Conservation (phyloP, 495 filamentous ascomycete genomes). For the Aspergillus bridgeri region DNA sequence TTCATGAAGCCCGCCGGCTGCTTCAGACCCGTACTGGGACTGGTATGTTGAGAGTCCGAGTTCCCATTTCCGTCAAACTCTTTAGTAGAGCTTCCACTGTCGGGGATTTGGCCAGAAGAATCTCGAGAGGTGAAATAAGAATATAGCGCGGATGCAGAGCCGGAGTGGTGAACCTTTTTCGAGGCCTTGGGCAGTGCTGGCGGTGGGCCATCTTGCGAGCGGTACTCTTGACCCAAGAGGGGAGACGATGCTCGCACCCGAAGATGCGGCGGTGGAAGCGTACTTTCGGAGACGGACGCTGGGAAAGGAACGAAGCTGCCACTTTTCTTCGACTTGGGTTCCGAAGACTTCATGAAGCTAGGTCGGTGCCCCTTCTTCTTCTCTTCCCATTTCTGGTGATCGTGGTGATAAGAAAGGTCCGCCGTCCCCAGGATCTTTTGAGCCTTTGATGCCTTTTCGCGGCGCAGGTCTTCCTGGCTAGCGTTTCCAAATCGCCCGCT, state of each 20-base stretch:
- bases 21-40: slow-evolving; percentile 27
- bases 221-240: slow-evolving; percentile 38
- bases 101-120: slow-evolving; percentile 13
- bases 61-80: slow-evolving; percentile 2
- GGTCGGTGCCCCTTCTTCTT: slow-evolving; percentile 21
- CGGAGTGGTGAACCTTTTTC: slow-evolving; percentile 34
- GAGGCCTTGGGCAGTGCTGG: slow-evolving; percentile 26
- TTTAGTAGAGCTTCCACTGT: slow-evolving; percentile 1
- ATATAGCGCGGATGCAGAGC: slow-evolving; percentile 36
- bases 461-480: slow-evolving; percentile 17
- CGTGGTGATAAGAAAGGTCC: slow-evolving; percentile 25
- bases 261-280: slow-evolving; percentile 27
- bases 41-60: slow-evolving; percentile 1
- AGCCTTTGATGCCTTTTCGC: slow-evolving; percentile 31
- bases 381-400: slow-evolving; percentile 21
- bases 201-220: slow-evolving; percentile 19
- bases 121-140: slow-evolving; percentile 38
- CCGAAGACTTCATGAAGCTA: slow-evolving; percentile 31
- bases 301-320: slow-evolving; percentile 29
- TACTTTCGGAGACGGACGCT: slow-evolving; percentile 14
- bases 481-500: slow-evolving; percentile 16
- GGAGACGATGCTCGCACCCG: slow-evolving; percentile 46
- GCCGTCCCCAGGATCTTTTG: slow-evolving; percentile 38
- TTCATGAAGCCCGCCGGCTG: slow-evolving; percentile 24
- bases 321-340: slow-evolving; percentile 21